Base-by-base conservation (phyloP, 148 eudicot genomes). In the Rhododendron molle region DNA sequence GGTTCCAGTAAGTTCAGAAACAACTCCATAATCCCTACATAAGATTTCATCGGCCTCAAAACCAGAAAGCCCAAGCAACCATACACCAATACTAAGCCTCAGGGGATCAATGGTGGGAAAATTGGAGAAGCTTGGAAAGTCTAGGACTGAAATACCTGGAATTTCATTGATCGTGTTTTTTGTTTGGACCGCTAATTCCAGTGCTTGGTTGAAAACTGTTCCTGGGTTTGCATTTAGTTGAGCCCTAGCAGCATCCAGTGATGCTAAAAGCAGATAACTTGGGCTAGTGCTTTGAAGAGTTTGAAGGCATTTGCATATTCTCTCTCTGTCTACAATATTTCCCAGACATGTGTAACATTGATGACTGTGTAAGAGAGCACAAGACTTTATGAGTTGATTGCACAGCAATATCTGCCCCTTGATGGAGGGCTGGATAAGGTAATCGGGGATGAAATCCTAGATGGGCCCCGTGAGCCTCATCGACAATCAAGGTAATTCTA, bases 391-490 rank as follows among this genome's bases (percentile, higher is more conserved):
- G 98, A 80, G 97, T 95, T 21, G 98, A 95, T 85, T 95, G 98
- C 23, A 93, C 90, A 21, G 86, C 88, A 32, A 95, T 78, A 89
- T 95, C 96, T 67, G 94, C 98, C 9, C 95, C 96, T 90, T 95
- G 97, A 44, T 86, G 82, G 60, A 95, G 94, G 69, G 97, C 93
- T 71, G 98, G 89, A 46, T 28, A 28, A 40, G 97, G 98, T 46
- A 94, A 87, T 38, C 87, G 49, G 21, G 87, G 88, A 89, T 95
- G 98, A 88, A 95, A 93, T 62, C 95, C 94, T 43, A 95, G 91
- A 84, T 95, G 98, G 28, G 96, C 97, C 28, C 98, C 96, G 73
- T 95, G 98, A 86, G 98, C 98, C 89, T 95, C 98, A 43, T 95
- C 98, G 11, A 92, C 94, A 71, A 95, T 92, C 26, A 95, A 46